phyloP scores from a whole-genome alignment of 495 filamentous ascomycete genomes.

The Acidiella bohemica region DNA sequence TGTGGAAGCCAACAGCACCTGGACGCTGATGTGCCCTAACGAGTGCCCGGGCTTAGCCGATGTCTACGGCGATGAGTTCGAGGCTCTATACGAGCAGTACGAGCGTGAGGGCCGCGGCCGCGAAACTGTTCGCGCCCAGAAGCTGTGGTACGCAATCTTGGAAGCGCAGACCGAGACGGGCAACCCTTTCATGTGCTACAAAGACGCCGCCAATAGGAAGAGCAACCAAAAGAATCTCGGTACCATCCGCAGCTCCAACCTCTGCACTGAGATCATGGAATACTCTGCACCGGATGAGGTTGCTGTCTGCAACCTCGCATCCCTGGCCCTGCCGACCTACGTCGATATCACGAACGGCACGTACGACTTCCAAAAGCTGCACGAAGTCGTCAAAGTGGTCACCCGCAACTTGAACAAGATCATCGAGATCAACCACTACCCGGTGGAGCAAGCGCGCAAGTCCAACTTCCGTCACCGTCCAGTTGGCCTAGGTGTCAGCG shows the following conservation, averaged over 20 bases:
- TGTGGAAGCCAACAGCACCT: slow-evolving; percentile 85
- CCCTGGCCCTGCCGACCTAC: slow-evolving; percentile 76
- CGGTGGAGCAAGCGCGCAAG: slow-evolving; percentile 77
- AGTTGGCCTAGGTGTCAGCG: slow-evolving; percentile 91
- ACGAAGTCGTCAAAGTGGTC: slow-evolving; percentile 80
- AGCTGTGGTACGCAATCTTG: slow-evolving; percentile 96
- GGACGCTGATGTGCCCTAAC: slow-evolving; percentile 95
- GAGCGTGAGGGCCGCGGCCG: slow-evolving; percentile 81
- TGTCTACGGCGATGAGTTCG: slow-evolving; percentile 94
- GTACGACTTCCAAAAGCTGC: slow-evolving; percentile 91
- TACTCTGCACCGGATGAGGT: slow-evolving; percentile 96
- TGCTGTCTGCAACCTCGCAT: slow-evolving; percentile 95
- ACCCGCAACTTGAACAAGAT: slow-evolving; percentile 92
- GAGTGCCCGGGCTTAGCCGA: slow-evolving; percentile 91
- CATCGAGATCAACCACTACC: slow-evolving; percentile 95
- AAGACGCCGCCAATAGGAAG: slow-evolving; percentile 94
- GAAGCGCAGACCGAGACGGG: slow-evolving; percentile 98
- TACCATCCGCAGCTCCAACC: slow-evolving; percentile 93
- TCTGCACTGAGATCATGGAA: slow-evolving; percentile 97
- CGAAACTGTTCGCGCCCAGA: slow-evolving; percentile 87
- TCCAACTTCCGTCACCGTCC: slow-evolving; percentile 94
- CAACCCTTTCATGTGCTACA: slow-evolving; percentile 99
- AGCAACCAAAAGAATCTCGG: slow-evolving; percentile 99
- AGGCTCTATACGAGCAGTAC: slow-evolving; percentile 86
- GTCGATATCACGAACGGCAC: slow-evolving; percentile 67